Evolutionary conservation across 129 eudicot species (phyloP).

Genomic region (Daucus carota): DNA sequence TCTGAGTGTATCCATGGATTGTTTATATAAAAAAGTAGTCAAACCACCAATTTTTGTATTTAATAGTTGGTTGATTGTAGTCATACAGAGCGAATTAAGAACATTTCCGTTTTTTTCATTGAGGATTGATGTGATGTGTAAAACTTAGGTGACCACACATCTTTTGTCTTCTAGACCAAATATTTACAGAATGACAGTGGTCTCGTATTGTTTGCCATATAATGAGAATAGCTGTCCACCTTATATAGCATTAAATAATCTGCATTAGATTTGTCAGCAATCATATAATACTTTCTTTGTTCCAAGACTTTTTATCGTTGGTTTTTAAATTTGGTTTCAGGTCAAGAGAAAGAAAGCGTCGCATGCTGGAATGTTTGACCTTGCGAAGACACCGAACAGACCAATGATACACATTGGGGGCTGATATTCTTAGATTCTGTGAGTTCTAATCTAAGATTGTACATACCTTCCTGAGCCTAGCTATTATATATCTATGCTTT

Average conservation of each 20-base stretch:
- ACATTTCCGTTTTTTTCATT: not conserved
- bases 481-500: not conserved
- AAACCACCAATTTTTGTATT: not conserved
- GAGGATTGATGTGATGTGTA: not conserved
- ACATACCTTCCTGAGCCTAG: not conserved
- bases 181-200: not conserved
- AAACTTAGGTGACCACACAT: not conserved
- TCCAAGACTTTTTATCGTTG: not conserved
- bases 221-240: not conserved
- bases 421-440: constrained; percentile 32
- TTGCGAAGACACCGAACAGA: constrained; percentile 96
- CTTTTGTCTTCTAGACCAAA: not conserved
- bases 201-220: not conserved
- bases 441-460: constrained; percentile 20
- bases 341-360: constrained; percentile 93
- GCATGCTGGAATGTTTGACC: constrained; percentile 97
- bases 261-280: not conserved
- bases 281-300: not conserved
- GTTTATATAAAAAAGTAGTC: not conserved
- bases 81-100: not conserved
- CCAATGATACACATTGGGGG: constrained; percentile 99
- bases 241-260: not conserved
- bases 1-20: not conserved
- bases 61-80: not conserved
- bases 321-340: constrained; percentile 26